These are phyloP conservation scores for Eucalyptus victrix DNA, from an alignment of 345 rosid genomes.

Conservation along the genomic window DNA sequence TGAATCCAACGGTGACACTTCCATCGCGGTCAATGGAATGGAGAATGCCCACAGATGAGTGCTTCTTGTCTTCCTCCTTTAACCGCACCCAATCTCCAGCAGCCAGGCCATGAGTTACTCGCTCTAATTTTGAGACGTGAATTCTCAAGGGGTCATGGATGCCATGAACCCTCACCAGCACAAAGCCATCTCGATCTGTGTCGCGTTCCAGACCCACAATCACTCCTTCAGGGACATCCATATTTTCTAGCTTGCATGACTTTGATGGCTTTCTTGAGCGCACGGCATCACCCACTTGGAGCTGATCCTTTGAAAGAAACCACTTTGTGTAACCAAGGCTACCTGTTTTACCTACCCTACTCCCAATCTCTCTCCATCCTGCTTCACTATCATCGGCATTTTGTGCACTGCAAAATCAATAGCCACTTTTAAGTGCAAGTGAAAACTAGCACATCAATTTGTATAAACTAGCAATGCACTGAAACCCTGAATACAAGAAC, in stretches of 20 bases:
- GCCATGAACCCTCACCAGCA: slow-evolving; percentile 76
- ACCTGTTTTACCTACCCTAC: slow-evolving; percentile 19
- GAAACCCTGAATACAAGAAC: not conserved
- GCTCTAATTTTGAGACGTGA: slow-evolving; percentile 49
- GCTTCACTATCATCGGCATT: slow-evolving; percentile 33
- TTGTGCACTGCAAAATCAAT: slow-evolving; percentile 42
- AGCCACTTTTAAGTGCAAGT: not conserved
- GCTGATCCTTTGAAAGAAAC: slow-evolving; percentile 73
- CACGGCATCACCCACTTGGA: slow-evolving; percentile 64
- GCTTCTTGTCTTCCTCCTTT: slow-evolving; percentile 58
- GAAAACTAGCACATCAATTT: not conserved
- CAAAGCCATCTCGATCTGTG: slow-evolving; percentile 49
- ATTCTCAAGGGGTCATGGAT: slow-evolving; percentile 83
- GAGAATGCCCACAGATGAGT: slow-evolving; percentile 76
- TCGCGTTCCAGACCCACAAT: slow-evolving; percentile 63
- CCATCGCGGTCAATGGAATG: slow-evolving; percentile 70
- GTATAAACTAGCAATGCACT: not conserved
- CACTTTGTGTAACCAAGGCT: slow-evolving; percentile 54
- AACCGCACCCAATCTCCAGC: slow-evolving; percentile 91
- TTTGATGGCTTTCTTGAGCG: slow-evolving; percentile 77
- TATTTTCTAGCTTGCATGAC: slow-evolving; percentile 45
- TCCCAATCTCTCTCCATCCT: slow-evolving; percentile 33
- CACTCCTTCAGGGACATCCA: slow-evolving; percentile 78
- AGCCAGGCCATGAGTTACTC: slow-evolving; percentile 64
- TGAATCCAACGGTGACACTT: slow-evolving; percentile 55